A percentile compares a stretch with the other conserved stretches of the same genome.
phyloP scores from a whole-genome alignment of 345 rosid species.

The Crucihimalaya himalaica region DNA sequence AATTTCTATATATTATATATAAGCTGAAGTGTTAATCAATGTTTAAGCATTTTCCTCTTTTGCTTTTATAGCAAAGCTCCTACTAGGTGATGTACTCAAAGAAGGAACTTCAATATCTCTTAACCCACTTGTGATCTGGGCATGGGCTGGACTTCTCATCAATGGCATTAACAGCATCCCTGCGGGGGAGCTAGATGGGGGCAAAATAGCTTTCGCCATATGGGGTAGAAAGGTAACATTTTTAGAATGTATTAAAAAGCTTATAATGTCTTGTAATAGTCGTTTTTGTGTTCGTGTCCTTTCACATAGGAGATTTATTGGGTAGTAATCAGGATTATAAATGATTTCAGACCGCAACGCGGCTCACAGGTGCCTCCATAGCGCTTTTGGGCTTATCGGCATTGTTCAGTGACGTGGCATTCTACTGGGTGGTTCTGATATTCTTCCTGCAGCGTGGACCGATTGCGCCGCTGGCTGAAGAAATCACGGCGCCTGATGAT shows the following conservation, averaged over 20 bases:
- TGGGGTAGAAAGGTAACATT: slow-evolving; percentile 93
- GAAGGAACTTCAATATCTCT: slow-evolving; percentile 86
- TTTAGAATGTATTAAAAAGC: not conserved
- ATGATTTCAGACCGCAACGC: slow-evolving; percentile 62
- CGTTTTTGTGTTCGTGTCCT: not conserved
- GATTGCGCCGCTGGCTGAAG: slow-evolving; percentile 78
- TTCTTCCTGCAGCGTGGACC: slow-evolving; percentile 91
- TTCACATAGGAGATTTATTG: not conserved
- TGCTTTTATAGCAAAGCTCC: slow-evolving; percentile 66
- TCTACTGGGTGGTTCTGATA: slow-evolving; percentile 88
- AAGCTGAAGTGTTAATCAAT: not conserved
- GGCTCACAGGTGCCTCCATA: slow-evolving; percentile 66
- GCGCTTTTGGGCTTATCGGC: slow-evolving; percentile 78
- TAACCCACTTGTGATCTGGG: slow-evolving; percentile 88
- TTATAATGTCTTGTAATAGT: not conserved
- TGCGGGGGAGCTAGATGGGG: slow-evolving; percentile 94
- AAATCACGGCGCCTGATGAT: slow-evolving; percentile 66
- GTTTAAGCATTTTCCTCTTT: not conserved
- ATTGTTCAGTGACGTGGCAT: slow-evolving; percentile 77
- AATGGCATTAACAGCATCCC: slow-evolving; percentile 96
- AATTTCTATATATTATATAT: too few species aligned
- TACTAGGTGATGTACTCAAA: slow-evolving; percentile 79
- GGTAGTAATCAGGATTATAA: not conserved
- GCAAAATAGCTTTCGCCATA: slow-evolving; percentile 75
- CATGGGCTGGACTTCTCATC: slow-evolving; percentile 94